A percentile compares a stretch with the other conserved stretches of the same genome.
phyloP scores from a whole-genome alignment of 805 yeast species.

The Candida michaelii region DNA sequence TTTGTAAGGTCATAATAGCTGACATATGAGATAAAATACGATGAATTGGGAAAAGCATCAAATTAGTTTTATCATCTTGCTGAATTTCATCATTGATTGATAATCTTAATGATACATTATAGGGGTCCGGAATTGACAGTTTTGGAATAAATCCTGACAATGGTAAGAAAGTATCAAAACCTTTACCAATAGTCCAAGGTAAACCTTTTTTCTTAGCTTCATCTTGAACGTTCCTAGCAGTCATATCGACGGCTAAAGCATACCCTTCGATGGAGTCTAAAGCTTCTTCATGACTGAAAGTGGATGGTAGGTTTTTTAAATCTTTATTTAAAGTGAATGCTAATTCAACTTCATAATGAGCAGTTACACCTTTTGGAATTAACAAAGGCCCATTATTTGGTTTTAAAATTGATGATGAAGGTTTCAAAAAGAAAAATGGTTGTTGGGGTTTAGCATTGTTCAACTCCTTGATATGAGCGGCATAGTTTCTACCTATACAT shows the following conservation, averaged over 20 bases:
- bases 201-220: constrained; percentile 91
- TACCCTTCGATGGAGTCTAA: constrained; percentile 80
- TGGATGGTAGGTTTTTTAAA: constrained; percentile 59
- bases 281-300: constrained; percentile 65
- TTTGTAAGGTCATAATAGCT: constrained; percentile 83
- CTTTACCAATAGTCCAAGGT: constrained; percentile 97
- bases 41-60: constrained; percentile 89
- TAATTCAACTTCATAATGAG: constrained; percentile 92
- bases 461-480: constrained; percentile 91
- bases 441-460: constrained; percentile 77
- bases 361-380: constrained; percentile 78
- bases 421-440: constrained; percentile 93
- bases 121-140: constrained; percentile 65
- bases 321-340: constrained; percentile 72
- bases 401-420: constrained; percentile 70
- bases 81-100: constrained; percentile 67
- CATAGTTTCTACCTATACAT: constrained; percentile 96
- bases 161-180: constrained; percentile 95
- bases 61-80: constrained; percentile 72
- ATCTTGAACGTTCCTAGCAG: constrained; percentile 94
- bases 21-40: constrained; percentile 78
- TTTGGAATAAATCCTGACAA: constrained; percentile 74
- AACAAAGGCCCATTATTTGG: constrained; percentile 69
- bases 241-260: constrained; percentile 87
- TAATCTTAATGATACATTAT: constrained; percentile 61